Evolutionary conservation across 2,329 filamentous ascomycete genomes (phyloP).

Genomic region (Pyrenophora teres): DNA sequence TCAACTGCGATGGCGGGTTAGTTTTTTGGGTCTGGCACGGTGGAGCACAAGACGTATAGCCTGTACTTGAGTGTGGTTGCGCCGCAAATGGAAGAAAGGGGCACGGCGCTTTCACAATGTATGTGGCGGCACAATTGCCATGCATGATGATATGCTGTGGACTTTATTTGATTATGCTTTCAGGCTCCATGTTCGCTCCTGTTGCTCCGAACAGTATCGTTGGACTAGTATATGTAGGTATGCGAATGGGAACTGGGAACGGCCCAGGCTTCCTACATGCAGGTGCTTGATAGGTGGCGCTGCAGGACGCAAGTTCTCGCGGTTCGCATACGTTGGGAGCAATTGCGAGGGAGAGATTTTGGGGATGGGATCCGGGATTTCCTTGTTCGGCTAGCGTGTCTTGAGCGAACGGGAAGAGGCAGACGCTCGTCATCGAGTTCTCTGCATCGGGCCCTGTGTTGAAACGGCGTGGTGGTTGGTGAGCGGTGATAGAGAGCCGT

Average conservation of each 20-base stretch:
- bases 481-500: constrained; percentile 6
- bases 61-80: background rate
- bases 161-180: background rate
- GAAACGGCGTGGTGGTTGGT: constrained; percentile 15
- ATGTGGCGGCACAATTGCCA: background rate
- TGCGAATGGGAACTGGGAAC: constrained; percentile 3
- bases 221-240: background rate
- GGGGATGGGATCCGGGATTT: constrained; percentile 23
- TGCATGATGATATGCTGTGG: constrained; percentile 4
- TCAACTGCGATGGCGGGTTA: constrained; percentile 1
- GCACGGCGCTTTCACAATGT: constrained; percentile 1
- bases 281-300: constrained; percentile 22
- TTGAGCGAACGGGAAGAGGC: constrained; percentile 20
- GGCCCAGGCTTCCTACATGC: background rate
- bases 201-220: constrained; percentile 14
- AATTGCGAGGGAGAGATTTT: constrained; percentile 18
- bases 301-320: constrained; percentile 18
- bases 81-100: background rate
- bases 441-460: constrained; percentile 22
- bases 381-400: constrained; percentile 16
- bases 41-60: background rate
- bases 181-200: constrained; percentile 4
- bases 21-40: background rate
- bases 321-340: constrained; percentile 19
- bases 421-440: constrained; percentile 30